phyloP scores from a whole-genome alignment of 2,329 filamentous ascomycete species.

The Nemania serpens region DNA sequence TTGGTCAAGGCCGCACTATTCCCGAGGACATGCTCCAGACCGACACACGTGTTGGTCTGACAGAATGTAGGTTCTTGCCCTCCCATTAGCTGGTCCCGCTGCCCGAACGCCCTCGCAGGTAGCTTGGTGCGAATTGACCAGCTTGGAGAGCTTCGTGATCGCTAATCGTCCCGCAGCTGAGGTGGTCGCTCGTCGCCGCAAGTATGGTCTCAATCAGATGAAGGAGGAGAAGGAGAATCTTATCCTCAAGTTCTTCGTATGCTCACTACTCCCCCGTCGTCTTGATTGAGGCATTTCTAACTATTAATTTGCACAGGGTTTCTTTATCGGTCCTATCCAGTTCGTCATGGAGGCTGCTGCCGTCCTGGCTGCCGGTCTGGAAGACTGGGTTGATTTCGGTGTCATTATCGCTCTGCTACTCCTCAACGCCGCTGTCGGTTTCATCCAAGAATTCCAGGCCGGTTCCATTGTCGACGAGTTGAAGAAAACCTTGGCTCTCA shows the following conservation, averaged over 20 bases:
- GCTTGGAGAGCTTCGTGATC: neutral
- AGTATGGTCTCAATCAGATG: constrained; percentile 85
- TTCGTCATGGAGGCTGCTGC: constrained; percentile 93
- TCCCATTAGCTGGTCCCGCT: constrained; percentile 32
- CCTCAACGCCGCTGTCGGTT: constrained; percentile 85
- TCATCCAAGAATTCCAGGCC: constrained; percentile 87
- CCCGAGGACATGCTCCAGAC: constrained; percentile 79
- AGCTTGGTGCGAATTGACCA: neutral
- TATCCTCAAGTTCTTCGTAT: constrained; percentile 73
- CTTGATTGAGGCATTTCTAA: constrained; percentile 3
- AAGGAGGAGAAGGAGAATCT: constrained; percentile 89
- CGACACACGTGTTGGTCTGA: constrained; percentile 73
- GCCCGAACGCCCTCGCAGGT: constrained; percentile 49
- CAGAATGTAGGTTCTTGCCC: constrained; percentile 61
- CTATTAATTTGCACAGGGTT: constrained; percentile 48
- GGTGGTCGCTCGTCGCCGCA: constrained; percentile 55
- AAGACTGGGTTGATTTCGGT: constrained; percentile 92
- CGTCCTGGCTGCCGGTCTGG: constrained; percentile 78
- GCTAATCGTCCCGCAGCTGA: constrained; percentile 35
- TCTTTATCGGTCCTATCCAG: constrained; percentile 88
- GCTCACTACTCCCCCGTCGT: constrained; percentile 7
- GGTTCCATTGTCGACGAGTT: constrained; percentile 89
- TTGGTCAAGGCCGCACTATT: constrained; percentile 57
- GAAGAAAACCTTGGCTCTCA: constrained; percentile 87
- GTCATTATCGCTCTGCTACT: constrained; percentile 84